Percentiles rank a stretch among this genome's conserved stretches.
phyloP scores from a whole-genome alignment of 352 stramenopile genomes.

The Pythium myriotylum region DNA sequence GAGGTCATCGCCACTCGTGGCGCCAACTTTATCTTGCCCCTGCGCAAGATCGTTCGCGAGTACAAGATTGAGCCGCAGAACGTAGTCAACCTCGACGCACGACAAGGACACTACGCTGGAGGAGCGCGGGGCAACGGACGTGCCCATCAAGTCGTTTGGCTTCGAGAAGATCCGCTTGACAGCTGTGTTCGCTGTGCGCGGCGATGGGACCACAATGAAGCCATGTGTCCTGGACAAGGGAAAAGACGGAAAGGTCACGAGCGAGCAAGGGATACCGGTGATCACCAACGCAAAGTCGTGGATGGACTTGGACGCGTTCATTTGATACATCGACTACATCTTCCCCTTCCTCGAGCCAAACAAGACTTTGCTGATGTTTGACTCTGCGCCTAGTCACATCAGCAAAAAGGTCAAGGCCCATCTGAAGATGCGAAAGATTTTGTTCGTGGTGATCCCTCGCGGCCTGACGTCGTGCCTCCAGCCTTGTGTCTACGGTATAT shows the following conservation, averaged over 20 bases:
- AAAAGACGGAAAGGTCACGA: neutral
- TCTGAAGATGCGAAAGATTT: conserved; percentile 10
- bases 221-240: conserved; percentile 3
- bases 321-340: conserved; percentile 13
- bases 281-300: conserved; percentile 8
- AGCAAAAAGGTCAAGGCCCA: conserved; percentile 13
- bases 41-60: conserved; percentile 8
- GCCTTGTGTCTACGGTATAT: conserved; percentile 12
- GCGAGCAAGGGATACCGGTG: conserved; percentile 5
- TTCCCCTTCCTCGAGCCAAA: conserved; percentile 4
- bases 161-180: conserved; percentile 14
- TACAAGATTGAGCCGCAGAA: conserved; percentile 1
- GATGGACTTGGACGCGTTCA: conserved; percentile 10
- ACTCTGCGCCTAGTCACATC: conserved; percentile 11
- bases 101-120: conserved; percentile 6
- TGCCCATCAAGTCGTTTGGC: conserved; percentile 10
- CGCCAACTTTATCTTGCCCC: conserved; percentile 7
- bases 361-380: conserved; percentile 6
- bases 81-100: conserved; percentile 17
- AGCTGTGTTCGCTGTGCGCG: conserved; percentile 4
- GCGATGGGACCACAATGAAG: conserved; percentile 8
- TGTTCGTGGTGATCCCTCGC: conserved; percentile 5
- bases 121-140: conserved; percentile 6
- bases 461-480: conserved; percentile 12
- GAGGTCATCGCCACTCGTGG: conserved; percentile 8